Percentiles rank a stretch among this genome's conserved stretches.
phyloP scores from a whole-genome alignment of 208 protist species.

The Tritrichomonas musculus region DNA sequence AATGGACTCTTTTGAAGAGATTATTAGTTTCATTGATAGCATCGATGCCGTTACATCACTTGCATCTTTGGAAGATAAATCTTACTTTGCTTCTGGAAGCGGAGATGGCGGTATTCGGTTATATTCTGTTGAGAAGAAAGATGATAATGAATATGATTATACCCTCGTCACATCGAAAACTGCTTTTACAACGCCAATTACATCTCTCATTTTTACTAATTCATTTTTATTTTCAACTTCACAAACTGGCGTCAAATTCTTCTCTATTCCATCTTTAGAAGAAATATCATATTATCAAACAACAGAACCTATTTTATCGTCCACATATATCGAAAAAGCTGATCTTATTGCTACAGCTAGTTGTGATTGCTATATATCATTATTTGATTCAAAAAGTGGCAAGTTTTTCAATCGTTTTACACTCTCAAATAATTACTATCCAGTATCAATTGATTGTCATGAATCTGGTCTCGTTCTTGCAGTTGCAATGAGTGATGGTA shows the following conservation, averaged over 20 bases:
- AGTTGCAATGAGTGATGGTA: neutral
- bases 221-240: neutral
- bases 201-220: neutral
- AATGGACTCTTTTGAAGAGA: neutral
- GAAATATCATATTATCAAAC: neutral
- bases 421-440: neutral
- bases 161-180: neutral
- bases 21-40: neutral
- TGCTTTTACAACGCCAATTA: neutral
- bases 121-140: neutral
- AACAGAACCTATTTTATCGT: neutral
- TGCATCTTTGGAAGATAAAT: too few species aligned
- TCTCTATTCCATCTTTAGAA: neutral
- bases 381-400: neutral
- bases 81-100: neutral
- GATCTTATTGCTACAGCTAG: neutral
- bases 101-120: neutral
- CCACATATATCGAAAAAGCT: neutral
- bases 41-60: neutral
- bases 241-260: neutral
- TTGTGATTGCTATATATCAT: neutral
- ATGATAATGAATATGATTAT: too few species aligned
- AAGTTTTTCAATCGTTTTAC: neutral
- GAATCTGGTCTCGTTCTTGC: neutral
- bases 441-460: neutral